Evolutionary conservation across 78 protist species (phyloP), one percentile per base, ranked within the genome.

Genomic region (Tieghemostelium lacteum): DNA sequence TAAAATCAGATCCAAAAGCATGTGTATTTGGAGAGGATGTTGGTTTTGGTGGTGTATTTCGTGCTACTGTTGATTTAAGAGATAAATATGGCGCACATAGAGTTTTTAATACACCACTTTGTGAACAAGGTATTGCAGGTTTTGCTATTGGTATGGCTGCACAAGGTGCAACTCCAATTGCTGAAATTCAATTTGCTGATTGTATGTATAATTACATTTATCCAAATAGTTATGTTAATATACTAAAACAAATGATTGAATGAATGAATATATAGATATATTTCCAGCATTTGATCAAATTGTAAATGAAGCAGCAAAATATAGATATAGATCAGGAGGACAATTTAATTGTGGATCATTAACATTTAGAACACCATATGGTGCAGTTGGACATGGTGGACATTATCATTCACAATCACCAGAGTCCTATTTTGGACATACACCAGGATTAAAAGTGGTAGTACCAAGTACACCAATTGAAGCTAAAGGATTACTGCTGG

Each of bases 161-260:
- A 2, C 85, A 63, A 31, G 99, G 99, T 4, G 63, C 54, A 45
- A 96, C 97, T 0, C 97, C 98, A 24, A 94, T 98, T 19, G 99
- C 99, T 0, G 99, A 98, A 86, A 95, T 98, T n/a, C 99, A 97
- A 85, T 97, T 97, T 78, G 98, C 98, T 19, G 99, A 98, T 83
- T 98, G 86, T 75, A 75, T 16, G 69, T 74, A 37, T 72, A 2
- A 19, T 57, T 14, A 14, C 52, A 45, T 14, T 45, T 45, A 45
- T 45, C 10, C 6, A 45, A 14, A 45, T 45, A 45, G 52, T 45
- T 14, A 45, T 45, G 10, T 45, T 45, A 45, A 14, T 45, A 45
- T 45, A 45, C n/a, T n/a, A n/a, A n/a, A n/a, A n/a, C n/a, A n/a
- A n/a, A n/a, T n/a, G n/a, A n/a, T 10, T n/a, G n/a, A n/a, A n/a